phyloP scores from a whole-genome alignment of 345 rosid species.

The Corchorus olitorius region DNA sequence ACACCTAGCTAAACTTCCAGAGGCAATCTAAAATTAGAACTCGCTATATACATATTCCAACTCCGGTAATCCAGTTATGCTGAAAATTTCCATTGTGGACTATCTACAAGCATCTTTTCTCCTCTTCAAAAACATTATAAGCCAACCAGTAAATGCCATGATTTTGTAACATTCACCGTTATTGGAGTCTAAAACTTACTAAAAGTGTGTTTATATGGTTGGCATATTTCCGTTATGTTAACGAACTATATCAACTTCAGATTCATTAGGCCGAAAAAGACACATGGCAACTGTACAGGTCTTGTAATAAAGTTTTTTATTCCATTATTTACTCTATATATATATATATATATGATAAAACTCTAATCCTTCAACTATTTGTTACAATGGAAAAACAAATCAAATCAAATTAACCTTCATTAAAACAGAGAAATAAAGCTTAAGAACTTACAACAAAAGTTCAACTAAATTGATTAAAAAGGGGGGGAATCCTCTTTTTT shows the following conservation, averaged over 20 bases:
- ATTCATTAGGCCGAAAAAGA: neutral
- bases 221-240: neutral
- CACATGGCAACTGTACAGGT: neutral
- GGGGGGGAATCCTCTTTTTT: neutral
- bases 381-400: neutral
- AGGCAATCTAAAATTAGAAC: too few relatives aligned
- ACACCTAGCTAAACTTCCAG: too few relatives aligned
- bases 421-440: slow-evolving; percentile 4
- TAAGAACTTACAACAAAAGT: neutral
- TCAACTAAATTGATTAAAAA: neutral
- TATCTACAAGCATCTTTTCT: too few relatives aligned
- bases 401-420: neutral
- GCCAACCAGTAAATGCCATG: too few relatives aligned
- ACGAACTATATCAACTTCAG: neutral
- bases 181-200: neutral
- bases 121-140: too few relatives aligned
- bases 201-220: neutral
- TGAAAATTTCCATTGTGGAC: too few relatives aligned
- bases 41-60: too few relatives aligned
- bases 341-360: too few relatives aligned
- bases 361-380: neutral
- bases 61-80: too few relatives aligned
- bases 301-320: neutral
- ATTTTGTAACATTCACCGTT: neutral
- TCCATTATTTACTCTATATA: neutral